These are phyloP conservation scores for Eucalyptus albens DNA, from an alignment of 345 rosid genomes.

Conservation along the genomic window DNA sequence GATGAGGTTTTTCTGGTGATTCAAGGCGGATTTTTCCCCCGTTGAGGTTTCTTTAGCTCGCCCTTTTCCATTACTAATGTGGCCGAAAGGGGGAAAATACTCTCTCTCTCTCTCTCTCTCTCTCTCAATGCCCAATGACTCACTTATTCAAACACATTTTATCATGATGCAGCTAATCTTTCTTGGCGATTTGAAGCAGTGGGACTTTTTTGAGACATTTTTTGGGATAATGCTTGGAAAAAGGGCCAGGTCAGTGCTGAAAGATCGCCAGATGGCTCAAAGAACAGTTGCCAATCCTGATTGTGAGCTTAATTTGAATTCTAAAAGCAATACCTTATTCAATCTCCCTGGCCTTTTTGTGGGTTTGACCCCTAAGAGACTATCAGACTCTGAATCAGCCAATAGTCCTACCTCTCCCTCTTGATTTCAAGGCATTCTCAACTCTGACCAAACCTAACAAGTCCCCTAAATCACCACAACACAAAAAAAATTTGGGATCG, in stretches of 20 bases:
- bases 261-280: constrained; percentile 10
- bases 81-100: background rate
- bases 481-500: constrained; percentile 51
- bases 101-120: background rate
- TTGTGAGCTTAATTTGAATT: constrained; percentile 6
- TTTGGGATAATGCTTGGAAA: constrained; percentile 15
- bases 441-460: constrained; percentile 17
- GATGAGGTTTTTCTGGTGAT: background rate
- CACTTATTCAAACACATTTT: background rate
- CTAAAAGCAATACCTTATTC: constrained; percentile 23
- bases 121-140: background rate
- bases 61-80: background rate
- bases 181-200: background rate
- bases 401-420: constrained; percentile 91
- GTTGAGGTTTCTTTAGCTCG: background rate
- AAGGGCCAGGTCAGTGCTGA: constrained; percentile 43
- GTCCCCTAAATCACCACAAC: constrained; percentile 25
- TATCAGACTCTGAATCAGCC: constrained; percentile 65
- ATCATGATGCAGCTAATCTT: background rate
- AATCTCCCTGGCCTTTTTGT: constrained; percentile 54
- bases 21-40: background rate
- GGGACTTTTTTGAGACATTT: background rate
- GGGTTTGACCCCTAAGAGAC: constrained; percentile 49
- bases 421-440: constrained; percentile 56
- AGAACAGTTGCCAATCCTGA: constrained; percentile 2